Percentiles rank a stretch among this genome's conserved stretches.
Evolutionary conservation across 169 alveolate genomes (phyloP).

Genomic region (Perkinsus chesapeaki): DNA sequence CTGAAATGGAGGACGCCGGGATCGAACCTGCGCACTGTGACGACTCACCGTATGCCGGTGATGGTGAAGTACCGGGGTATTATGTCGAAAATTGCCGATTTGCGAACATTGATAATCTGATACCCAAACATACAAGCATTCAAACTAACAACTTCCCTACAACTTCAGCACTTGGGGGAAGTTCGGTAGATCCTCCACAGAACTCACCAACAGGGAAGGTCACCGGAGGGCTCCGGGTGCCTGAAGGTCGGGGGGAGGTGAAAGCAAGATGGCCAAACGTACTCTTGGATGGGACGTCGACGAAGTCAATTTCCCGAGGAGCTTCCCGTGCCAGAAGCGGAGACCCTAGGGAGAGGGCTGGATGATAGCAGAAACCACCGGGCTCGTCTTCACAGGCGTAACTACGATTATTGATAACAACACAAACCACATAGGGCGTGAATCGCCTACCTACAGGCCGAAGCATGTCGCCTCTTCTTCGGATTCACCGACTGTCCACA

Average conservation of each 20-base stretch:
- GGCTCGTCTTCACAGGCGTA: not conserved
- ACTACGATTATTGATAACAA: not conserved
- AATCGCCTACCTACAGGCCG: not conserved
- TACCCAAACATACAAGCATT: not conserved
- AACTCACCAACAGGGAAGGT: not conserved
- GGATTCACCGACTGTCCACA: not conserved
- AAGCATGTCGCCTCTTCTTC: not conserved
- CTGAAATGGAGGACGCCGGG: not conserved
- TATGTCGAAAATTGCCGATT: not conserved
- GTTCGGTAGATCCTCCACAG: not conserved
- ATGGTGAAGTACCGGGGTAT: not conserved
- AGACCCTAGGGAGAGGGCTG: not conserved
- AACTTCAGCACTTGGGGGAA: not conserved
- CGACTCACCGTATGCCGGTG: not conserved
- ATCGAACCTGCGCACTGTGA: not conserved
- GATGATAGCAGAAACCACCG: not conserved
- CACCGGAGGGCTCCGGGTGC: not conserved
- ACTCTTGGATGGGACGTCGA: not conserved
- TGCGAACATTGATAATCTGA: not conserved
- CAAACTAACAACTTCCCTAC: not conserved
- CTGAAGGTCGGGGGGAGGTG: not conserved
- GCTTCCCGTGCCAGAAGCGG: not conserved
- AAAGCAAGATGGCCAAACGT: not conserved
- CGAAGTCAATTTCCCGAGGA: not conserved
- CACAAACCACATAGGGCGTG: not conserved